Conservation (phyloP, 2,329 filamentous ascomycete genomes). For the Neopestalotiopsis sp. region DNA sequence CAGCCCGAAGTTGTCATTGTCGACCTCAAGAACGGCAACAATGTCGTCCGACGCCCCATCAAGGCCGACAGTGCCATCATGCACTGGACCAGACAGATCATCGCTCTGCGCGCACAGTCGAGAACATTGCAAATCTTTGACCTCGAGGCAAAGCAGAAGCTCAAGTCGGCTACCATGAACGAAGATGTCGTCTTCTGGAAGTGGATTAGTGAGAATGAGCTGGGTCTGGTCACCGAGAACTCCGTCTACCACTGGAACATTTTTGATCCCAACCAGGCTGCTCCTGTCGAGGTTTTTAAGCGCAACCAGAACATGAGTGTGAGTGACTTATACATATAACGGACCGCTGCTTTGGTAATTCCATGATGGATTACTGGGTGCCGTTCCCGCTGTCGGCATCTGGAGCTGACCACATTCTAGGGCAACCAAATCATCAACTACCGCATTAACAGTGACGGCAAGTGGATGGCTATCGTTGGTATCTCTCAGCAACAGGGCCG, state of each 20-base stretch:
- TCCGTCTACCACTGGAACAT: constrained; percentile 98
- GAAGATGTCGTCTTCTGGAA: constrained; percentile 99
- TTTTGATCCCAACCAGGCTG: constrained; percentile 79
- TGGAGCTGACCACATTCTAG: constrained; percentile 46
- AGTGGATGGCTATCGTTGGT: constrained; percentile 98
- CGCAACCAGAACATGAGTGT: constrained; percentile 88
- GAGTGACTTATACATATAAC: constrained; percentile 42
- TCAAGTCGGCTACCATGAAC: constrained; percentile 95
- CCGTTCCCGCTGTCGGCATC: neutral
- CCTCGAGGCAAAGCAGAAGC: constrained; percentile 87
- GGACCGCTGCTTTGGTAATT: too few species aligned
- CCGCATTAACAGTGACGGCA: constrained; percentile 91
- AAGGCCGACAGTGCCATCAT: constrained; percentile 99
- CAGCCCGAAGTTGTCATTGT: constrained; percentile 96
- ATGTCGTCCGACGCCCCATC: constrained; percentile 91
- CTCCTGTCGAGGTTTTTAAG: constrained; percentile 91
- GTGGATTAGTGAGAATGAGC: constrained; percentile 89
- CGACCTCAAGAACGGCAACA: constrained; percentile 97
- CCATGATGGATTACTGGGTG: neutral
- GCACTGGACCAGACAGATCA: constrained; percentile 97
- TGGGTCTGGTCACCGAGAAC: constrained; percentile 89
- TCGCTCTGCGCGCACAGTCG: constrained; percentile 92
- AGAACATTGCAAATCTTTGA: constrained; percentile 98
- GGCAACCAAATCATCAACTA: constrained; percentile 99
- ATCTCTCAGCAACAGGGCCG: constrained; percentile 93